phyloP scores from a whole-genome alignment of 2,329 filamentous ascomycete genomes.

The Zymoseptoria passerinii region DNA sequence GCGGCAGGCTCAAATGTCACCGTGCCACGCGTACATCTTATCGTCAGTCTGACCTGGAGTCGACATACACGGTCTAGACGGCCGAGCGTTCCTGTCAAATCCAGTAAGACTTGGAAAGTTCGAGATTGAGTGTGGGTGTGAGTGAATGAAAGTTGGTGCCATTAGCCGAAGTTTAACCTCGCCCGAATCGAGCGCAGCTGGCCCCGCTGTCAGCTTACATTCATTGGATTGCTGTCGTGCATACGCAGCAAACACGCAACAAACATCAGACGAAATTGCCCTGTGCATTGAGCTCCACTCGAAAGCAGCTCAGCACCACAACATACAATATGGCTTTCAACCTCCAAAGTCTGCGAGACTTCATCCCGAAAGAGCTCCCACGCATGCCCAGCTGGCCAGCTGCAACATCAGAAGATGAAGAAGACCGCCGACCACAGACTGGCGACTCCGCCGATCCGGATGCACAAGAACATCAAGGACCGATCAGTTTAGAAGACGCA shows the following conservation, averaged over 20 bases:
- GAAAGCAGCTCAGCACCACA: neutral
- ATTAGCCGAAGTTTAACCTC: neutral
- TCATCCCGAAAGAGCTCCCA: constrained; percentile 26
- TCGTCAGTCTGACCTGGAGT: neutral
- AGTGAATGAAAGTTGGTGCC: neutral
- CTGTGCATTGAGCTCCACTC: neutral
- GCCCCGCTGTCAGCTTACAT: neutral
- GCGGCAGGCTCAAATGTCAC: neutral
- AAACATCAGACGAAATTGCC: neutral
- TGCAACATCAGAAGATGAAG: constrained; percentile 16
- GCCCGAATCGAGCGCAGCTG: neutral
- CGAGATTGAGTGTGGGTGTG: neutral
- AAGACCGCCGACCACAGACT: constrained; percentile 7
- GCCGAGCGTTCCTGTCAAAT: neutral
- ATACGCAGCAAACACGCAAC: neutral
- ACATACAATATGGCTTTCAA: constrained; percentile 22
- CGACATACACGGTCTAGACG: neutral
- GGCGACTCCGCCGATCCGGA: constrained; percentile 15
- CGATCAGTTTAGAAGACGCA: constrained; percentile 16
- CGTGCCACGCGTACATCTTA: too few relatives aligned
- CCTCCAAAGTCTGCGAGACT: constrained; percentile 23
- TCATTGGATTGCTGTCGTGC: neutral
- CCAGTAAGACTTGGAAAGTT: constrained; percentile 1
- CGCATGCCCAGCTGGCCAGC: constrained; percentile 22
- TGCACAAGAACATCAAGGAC: constrained; percentile 8